These are phyloP conservation scores for Tylopilus vinaceipallidus DNA, from an alignment of 768 basidiomycete genomes.

Conservation along the genomic window DNA sequence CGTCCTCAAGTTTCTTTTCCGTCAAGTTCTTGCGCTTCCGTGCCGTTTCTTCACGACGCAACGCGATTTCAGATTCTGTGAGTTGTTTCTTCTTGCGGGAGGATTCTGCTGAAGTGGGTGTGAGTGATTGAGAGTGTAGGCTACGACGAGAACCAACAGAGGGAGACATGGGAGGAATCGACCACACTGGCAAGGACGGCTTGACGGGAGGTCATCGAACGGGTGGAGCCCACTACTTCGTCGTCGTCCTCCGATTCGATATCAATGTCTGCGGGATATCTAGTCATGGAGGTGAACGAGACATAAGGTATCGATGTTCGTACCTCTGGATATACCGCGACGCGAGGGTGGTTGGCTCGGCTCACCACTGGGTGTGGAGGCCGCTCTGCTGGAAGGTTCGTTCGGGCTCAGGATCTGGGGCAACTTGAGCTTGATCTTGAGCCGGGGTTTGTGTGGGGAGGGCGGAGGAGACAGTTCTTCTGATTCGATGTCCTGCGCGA, in stretches of 20 bases:
- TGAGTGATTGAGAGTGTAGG: background rate
- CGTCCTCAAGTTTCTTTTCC: slow-evolving; percentile 15
- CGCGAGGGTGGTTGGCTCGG: slow-evolving; percentile 24
- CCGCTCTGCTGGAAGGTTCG: slow-evolving; percentile 29
- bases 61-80: slow-evolving; percentile 69
- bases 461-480: slow-evolving; percentile 36
- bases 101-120: slow-evolving; percentile 6
- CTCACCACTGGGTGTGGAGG: slow-evolving; percentile 24
- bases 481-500: slow-evolving; percentile 30
- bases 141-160: slow-evolving; percentile 37
- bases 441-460: slow-evolving; percentile 38
- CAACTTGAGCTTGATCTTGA: slow-evolving; percentile 64
- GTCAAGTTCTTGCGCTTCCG: slow-evolving; percentile 72
- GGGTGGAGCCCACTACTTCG: slow-evolving; percentile 37
- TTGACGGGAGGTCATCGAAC: slow-evolving; percentile 58
- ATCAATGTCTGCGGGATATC: slow-evolving; percentile 33
- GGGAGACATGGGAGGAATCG: slow-evolving; percentile 65
- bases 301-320: background rate
- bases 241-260: slow-evolving; percentile 43
- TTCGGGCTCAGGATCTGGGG: slow-evolving; percentile 38
- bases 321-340: slow-evolving; percentile 28
- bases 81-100: slow-evolving; percentile 52
- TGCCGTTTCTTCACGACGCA: slow-evolving; percentile 77
- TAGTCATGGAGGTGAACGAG: background rate
- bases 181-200: slow-evolving; percentile 71